These are phyloP conservation scores for Teunomyces barrocoloradensis DNA, from an alignment of 805 yeast genomes.

Conservation along the genomic window DNA sequence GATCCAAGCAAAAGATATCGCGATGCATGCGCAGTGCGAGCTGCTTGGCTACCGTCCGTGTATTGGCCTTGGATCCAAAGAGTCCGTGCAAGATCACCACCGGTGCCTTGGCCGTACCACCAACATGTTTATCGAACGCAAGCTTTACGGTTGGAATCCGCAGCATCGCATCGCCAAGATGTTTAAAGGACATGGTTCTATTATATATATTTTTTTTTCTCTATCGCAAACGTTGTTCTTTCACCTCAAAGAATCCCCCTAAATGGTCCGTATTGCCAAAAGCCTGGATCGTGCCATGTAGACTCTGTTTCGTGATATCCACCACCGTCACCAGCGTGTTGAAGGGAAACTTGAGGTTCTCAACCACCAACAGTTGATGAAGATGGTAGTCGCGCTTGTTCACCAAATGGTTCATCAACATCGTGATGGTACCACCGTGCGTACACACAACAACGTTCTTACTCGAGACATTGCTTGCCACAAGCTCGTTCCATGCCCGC, in stretches of 20 bases:
- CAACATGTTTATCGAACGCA: constrained; percentile 48
- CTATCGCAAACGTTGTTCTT: constrained; percentile 16
- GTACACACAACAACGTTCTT: constrained; percentile 61
- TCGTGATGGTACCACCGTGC: constrained; percentile 80
- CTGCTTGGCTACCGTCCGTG: constrained; percentile 70
- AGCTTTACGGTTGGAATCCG: constrained; percentile 46
- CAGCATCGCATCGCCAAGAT: constrained; percentile 6
- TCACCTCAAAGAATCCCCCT: constrained; percentile 36
- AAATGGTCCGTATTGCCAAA: constrained; percentile 72
- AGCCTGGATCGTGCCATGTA: constrained; percentile 43
- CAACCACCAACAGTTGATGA: constrained; percentile 35
- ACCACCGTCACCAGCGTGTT: constrained; percentile 73
- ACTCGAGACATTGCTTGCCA: constrained; percentile 33
- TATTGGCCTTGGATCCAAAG: constrained; percentile 82
- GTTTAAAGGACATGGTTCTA: neutral
- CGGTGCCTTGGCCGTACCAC: constrained; percentile 47
- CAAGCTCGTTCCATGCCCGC: constrained; percentile 41
- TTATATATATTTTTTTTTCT: neutral
- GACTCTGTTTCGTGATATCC: constrained; percentile 46
- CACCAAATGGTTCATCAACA: constrained; percentile 52
- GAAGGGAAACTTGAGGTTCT: constrained; percentile 56
- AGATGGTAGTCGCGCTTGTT: constrained; percentile 36
- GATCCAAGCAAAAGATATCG: constrained; percentile 68
- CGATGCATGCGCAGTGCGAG: constrained; percentile 47
- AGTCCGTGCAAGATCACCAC: constrained; percentile 82